phyloP scores from a whole-genome alignment of 164 flowering plant genomes.

The Houttuynia cordata region DNA sequence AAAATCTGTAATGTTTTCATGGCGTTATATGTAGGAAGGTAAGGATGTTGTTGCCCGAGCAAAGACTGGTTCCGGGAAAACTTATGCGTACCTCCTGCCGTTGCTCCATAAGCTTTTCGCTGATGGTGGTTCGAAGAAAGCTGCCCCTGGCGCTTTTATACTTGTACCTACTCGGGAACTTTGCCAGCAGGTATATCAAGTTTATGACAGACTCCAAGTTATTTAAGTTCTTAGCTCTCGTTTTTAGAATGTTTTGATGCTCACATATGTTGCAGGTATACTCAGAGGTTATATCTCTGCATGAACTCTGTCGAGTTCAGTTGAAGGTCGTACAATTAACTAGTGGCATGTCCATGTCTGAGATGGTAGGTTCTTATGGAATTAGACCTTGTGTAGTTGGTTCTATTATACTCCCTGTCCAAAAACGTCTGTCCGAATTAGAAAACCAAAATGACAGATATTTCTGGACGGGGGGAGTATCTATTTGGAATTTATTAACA shows the following conservation, averaged over 20 bases:
- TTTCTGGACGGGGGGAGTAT: no score
- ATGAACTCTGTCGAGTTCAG: constrained; percentile 75
- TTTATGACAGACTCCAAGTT: not conserved
- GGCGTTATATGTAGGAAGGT: constrained; percentile 51
- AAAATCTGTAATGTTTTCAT: not conserved
- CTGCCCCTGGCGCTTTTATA: constrained; percentile 53
- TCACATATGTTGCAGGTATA: constrained; percentile 39
- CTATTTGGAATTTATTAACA: not conserved
- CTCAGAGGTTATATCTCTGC: constrained; percentile 42
- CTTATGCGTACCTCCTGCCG: constrained; percentile 87
- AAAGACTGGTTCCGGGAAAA: constrained; percentile 95
- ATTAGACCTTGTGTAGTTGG: not conserved
- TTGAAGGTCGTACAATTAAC: constrained; percentile 64
- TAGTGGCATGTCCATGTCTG: constrained; percentile 42
- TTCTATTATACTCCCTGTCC: not conserved
- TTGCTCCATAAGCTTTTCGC: constrained; percentile 76
- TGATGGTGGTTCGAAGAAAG: constrained; percentile 26
- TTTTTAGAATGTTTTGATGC: not conserved
- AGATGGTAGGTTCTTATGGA: constrained; percentile 48
- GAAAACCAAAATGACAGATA: no score
- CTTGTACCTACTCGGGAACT: constrained; percentile 90
- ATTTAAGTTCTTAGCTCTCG: no score
- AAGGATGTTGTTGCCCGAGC: constrained; percentile 91
- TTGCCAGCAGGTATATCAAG: constrained; percentile 51
- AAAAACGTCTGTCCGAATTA: no score